Conservation (phyloP, 2,329 filamentous ascomycete genomes). For the Colletotrichum tropicale region DNA sequence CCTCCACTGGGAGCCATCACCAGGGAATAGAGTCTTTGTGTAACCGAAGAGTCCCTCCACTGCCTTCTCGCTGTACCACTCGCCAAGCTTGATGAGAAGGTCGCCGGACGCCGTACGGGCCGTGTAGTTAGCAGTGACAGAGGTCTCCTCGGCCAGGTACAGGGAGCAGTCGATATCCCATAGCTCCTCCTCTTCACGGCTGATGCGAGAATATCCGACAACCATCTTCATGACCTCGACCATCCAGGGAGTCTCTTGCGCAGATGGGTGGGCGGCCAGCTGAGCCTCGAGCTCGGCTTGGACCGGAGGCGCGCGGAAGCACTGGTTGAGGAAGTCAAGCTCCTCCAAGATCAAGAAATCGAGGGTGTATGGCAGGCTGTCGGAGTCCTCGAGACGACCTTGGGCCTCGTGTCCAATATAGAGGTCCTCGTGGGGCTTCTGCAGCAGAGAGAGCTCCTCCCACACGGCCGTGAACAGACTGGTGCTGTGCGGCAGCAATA, state of each 20-base stretch:
- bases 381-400: conserved; percentile 85
- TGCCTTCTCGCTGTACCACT: conserved; percentile 81
- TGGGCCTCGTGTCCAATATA: conserved; percentile 88
- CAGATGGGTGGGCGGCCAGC: conserved; percentile 64
- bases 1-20: conserved; percentile 56
- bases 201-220: conserved; percentile 86
- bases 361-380: conserved; percentile 90
- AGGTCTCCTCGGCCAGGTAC: conserved; percentile 93
- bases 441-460: conserved; percentile 80
- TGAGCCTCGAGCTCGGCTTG: conserved; percentile 87
- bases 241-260: conserved; percentile 77
- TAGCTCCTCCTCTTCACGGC: conserved; percentile 87
- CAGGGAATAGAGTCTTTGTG: conserved; percentile 75
- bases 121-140: conserved; percentile 94
- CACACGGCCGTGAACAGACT: conserved; percentile 86
- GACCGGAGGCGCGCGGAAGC: conserved; percentile 85
- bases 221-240: conserved; percentile 86
- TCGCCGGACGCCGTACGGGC: conserved; percentile 92
- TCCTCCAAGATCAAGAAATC: conserved; percentile 95
- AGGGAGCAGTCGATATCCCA: conserved; percentile 98
- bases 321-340: conserved; percentile 91
- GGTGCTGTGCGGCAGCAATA: conserved; percentile 82
- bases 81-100: conserved; percentile 87
- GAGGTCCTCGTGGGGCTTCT: conserved; percentile 76
- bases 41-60: conserved; percentile 81